Percentiles rank a stretch among this genome's conserved stretches.
These are phyloP conservation scores for Tricholoma furcatifolium DNA, from an alignment of 768 basidiomycete genomes.

Conservation along the genomic window DNA sequence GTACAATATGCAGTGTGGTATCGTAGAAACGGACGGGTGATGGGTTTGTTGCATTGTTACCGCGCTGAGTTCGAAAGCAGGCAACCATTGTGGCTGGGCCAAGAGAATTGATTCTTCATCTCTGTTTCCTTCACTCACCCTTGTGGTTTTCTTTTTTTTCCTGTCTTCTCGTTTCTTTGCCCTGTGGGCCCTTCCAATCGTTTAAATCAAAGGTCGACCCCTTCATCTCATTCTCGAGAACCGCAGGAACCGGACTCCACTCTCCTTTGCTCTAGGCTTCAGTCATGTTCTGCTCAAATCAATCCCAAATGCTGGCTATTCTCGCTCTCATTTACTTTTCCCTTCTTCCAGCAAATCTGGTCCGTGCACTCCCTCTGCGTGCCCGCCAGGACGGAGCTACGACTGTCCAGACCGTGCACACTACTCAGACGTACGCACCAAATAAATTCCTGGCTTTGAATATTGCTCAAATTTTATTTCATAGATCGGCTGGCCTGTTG, in stretches of 20 bases:
- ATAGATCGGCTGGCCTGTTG: constrained; percentile 48
- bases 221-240: constrained; percentile 36
- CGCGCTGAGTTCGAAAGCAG: constrained; percentile 24
- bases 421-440: constrained; percentile 45
- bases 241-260: constrained; percentile 53
- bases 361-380: constrained; percentile 36
- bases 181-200: constrained; percentile 48
- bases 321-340: constrained; percentile 39
- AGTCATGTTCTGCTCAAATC: constrained; percentile 38
- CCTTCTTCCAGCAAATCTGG: constrained; percentile 29
- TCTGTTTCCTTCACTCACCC: constrained; percentile 12
- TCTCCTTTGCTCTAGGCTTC: constrained; percentile 27
- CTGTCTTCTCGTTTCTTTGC: constrained; percentile 25
- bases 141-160: constrained; percentile 26
- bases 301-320: constrained; percentile 29
- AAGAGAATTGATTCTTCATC: constrained; percentile 11
- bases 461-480: constrained; percentile 11
- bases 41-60: constrained; percentile 18
- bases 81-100: neutral
- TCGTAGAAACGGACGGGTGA: constrained; percentile 8
- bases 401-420: constrained; percentile 42
- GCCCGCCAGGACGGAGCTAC: constrained; percentile 33
- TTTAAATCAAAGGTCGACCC: constrained; percentile 31
- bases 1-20: neutral
- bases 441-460: neutral